Base-by-base conservation (phyloP, 768 basidiomycete species). In the Chalciporus pseudorubinellus region DNA sequence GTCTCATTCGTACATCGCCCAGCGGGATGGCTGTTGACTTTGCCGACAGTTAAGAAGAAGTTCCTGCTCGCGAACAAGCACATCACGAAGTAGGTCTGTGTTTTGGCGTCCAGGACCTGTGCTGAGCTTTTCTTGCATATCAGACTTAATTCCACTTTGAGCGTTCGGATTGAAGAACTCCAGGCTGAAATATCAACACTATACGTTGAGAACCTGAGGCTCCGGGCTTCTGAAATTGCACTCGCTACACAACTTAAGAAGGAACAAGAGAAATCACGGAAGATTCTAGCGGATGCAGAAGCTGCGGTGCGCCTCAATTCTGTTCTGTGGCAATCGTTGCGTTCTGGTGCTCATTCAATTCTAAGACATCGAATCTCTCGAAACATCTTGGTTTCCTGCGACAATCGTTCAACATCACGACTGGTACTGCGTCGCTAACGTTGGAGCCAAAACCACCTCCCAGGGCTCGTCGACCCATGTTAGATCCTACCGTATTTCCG, bases 21-120 rank as follows among this genome's bases (percentile, higher is more conserved):
- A 46, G 18, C 24, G 6, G 8, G n/a, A 18, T 38, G 29, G 11
- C 18, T 6, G 34, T 50, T 65, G 43, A 66, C 56, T 18, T 29
- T 63, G 68, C 34, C 76, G 69, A 69, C 66, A 92, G 90, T 92
- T 77, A 92, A 92, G 84, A 90, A 89, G 83, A 92, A 90, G 74
- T 92, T 91, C 62, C 77, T 92, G 19, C 84, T 91, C 53, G 89
- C 89, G 51, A 92, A 92, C 73, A 92, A 91, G 71, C 90, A 92
- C 71, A 92, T 92, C 65, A 91, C 90, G 21, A 92, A 92, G 89
- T 91, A 59, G 34, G 79, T 67, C 31, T 42, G 16, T 14, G 49
- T 48, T 46, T 44, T 46, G n/a, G 26, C 44, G 20, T 39, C n/a
- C 41, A 44, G 36, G 44, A 46, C 16, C 45, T 31, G 31, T 38